Base-by-base conservation (phyloP, 768 basidiomycete genomes). In the Pulveroboletus sp. region DNA sequence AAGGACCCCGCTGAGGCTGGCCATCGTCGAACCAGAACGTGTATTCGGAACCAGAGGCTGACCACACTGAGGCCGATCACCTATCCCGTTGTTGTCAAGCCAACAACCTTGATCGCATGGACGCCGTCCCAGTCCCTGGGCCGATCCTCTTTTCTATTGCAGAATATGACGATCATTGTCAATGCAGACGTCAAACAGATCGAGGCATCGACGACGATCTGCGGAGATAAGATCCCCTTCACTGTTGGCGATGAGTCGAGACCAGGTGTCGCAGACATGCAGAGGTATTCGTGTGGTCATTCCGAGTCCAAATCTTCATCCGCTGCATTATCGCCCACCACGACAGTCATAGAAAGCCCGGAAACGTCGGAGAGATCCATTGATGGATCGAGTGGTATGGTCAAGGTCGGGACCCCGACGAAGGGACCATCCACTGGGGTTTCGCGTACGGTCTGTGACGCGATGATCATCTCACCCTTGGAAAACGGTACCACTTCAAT, bases 81-180 rank as follows among this genome's bases (percentile, higher is more conserved):
- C 7, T 14, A 35, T 42, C 7, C 8, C 1, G n/a, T 15, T 12
- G 15, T 15, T 6, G 6, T n/a, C 21, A 0, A 3, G 24, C 7
- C 36, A 1, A 5, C 2, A 12, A 18, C 6, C 7, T 5, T 8
- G 3, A 10, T 6, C n/a, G 27, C 8, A 2, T 46, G 40, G 32
- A 39, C 46, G 0, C 26, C 37, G 2, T 33, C 36, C 2, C 1
- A 30, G 5, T 44, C 40, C 6, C 40, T 58, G 4, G 27, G 39
- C n/a, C 27, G 46, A 6, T 43, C 40, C 10, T 57, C 49, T 0
- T 50, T 39, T 31, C 55, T 41, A 5, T 57, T 51, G 0, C 60
- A 39, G 21, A 51, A 26, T 9, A 42, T 43, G 55, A 42, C 35
- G 0, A 35, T 47, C 2, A 35, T 50, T 9, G 24, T 37, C 21